Percentiles rank a stretch among this genome's conserved stretches.
These are phyloP conservation scores for Edaphochlamys debaryana DNA, from an alignment of 139 green algal genomes.

Conservation along the genomic window DNA sequence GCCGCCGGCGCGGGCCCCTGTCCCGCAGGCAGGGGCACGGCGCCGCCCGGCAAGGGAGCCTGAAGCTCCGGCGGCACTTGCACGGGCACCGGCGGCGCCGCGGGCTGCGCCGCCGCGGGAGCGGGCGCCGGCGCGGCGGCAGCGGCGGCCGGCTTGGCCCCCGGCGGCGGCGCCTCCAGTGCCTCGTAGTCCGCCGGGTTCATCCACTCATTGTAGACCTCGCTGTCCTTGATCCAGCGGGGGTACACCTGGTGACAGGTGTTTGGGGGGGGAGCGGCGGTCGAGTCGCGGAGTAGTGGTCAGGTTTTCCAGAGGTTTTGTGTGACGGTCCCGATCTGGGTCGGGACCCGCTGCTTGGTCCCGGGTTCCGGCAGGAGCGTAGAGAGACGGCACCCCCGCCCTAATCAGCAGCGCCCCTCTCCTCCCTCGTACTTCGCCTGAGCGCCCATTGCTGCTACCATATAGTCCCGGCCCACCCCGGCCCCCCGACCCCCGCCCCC, in stretches of 20 bases:
- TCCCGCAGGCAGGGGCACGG: neutral
- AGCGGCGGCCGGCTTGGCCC: neutral
- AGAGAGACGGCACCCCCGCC: too few relatives aligned
- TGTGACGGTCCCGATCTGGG: too few relatives aligned
- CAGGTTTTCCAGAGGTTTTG: too few relatives aligned
- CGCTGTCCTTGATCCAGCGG: conserved; percentile 83
- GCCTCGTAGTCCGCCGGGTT: conserved; percentile 83
- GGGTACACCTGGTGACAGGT: conserved; percentile 63
- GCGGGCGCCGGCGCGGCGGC: neutral
- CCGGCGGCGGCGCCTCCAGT: neutral
- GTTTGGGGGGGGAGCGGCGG: conserved; percentile 55
- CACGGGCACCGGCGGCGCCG: neutral
- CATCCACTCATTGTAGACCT: conserved; percentile 96
- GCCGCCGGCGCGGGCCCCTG: neutral
- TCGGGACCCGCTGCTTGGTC: too few relatives aligned
- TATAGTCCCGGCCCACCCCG: too few relatives aligned
- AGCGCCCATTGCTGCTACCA: too few relatives aligned
- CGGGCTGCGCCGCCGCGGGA: neutral
- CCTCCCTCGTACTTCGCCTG: too few relatives aligned
- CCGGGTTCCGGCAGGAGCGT: too few relatives aligned
- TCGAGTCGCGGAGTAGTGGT: too few relatives aligned
- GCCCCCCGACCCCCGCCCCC: too few relatives aligned
- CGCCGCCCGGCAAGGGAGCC: neutral
- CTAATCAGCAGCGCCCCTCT: too few relatives aligned
- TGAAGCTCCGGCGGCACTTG: neutral